phyloP scores from a whole-genome alignment of 345 rosid genomes.

The Mercurialis annua region DNA sequence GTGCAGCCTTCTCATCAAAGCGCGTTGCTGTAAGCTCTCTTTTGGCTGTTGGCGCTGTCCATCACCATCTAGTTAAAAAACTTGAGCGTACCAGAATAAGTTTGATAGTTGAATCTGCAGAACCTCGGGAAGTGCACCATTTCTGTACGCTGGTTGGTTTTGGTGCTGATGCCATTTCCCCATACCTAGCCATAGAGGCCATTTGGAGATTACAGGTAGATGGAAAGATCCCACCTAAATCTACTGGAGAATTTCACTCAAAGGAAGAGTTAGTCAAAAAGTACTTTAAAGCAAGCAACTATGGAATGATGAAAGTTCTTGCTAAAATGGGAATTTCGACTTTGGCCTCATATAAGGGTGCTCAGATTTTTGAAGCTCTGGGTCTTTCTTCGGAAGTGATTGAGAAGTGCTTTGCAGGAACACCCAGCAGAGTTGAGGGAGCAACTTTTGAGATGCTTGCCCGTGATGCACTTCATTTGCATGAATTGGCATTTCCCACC shows the following conservation, averaged over 20 bases:
- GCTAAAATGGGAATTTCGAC: conserved; percentile 99
- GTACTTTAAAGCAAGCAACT: conserved; percentile 96
- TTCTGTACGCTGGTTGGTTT: conserved; percentile 96
- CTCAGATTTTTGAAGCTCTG: conserved; percentile 97
- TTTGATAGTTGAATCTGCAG: conserved; percentile 92
- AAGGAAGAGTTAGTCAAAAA: conserved; percentile 83
- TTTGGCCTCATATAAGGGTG: conserved; percentile 97
- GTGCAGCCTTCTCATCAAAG: conserved; percentile 68
- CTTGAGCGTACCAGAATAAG: conserved; percentile 93
- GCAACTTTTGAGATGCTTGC: conserved; percentile 99
- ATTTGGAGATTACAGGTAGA: conserved; percentile 92
- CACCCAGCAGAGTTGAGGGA: conserved; percentile 99
- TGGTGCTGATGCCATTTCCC: conserved; percentile 97
- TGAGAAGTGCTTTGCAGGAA: conserved; percentile 94
- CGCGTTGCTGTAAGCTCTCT: conserved; percentile 95
- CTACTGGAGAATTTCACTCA: conserved; percentile 73
- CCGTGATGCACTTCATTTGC: conserved; percentile 73
- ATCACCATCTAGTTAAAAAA: conserved; percentile 83
- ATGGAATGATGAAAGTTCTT: conserved; percentile 99
- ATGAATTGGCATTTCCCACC: conserved; percentile 84
- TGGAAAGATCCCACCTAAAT: conserved; percentile 89
- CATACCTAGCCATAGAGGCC: conserved; percentile 82
- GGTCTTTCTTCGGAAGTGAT: conserved; percentile 98
- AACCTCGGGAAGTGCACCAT: conserved; percentile 99
- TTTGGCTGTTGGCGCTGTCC: conserved; percentile 98